A percentile compares a stretch with the other conserved stretches of the same genome.
These are phyloP conservation scores for Pyricularia pennisetigena DNA, from an alignment of 2,329 filamentous ascomycete species.

Conservation along the genomic window DNA sequence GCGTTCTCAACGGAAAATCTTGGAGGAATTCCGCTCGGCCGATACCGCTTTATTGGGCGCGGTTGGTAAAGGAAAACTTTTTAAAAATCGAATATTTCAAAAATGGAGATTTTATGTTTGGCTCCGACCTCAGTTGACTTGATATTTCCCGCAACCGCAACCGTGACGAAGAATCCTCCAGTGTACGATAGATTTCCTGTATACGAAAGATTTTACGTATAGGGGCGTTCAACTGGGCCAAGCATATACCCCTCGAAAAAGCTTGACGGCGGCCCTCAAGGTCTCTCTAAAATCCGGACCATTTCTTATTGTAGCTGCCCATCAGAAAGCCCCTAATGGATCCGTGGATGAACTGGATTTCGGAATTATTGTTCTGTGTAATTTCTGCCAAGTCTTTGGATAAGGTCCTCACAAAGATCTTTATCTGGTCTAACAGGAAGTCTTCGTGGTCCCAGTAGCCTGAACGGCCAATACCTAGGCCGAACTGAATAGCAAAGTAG, in stretches of 20 bases:
- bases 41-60: constrained; percentile 4
- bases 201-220: not conserved
- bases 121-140: not conserved
- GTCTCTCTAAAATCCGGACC: constrained; percentile 20
- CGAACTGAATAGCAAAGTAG: constrained; percentile 28
- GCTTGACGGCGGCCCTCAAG: constrained; percentile 28
- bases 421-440: constrained; percentile 13
- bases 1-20: constrained; percentile 1
- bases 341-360: constrained; percentile 44
- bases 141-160: not conserved
- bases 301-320: constrained; percentile 22
- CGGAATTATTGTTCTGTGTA: constrained; percentile 18
- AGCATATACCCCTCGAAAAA: constrained; percentile 31
- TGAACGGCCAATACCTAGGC: constrained; percentile 1
- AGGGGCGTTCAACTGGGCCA: constrained; percentile 21
- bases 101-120: constrained; percentile 26
- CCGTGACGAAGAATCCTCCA: not conserved
- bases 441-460: constrained; percentile 10
- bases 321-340: constrained; percentile 38
- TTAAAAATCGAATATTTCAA: constrained; percentile 32
- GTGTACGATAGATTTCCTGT: no score
- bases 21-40: not conserved
- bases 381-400: constrained; percentile 42
- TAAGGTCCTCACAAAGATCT: constrained; percentile 23
- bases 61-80: constrained; percentile 24